Evolutionary conservation across 202 grass and related monocot genomes (phyloP).

Genomic region (Carex arenaria): DNA sequence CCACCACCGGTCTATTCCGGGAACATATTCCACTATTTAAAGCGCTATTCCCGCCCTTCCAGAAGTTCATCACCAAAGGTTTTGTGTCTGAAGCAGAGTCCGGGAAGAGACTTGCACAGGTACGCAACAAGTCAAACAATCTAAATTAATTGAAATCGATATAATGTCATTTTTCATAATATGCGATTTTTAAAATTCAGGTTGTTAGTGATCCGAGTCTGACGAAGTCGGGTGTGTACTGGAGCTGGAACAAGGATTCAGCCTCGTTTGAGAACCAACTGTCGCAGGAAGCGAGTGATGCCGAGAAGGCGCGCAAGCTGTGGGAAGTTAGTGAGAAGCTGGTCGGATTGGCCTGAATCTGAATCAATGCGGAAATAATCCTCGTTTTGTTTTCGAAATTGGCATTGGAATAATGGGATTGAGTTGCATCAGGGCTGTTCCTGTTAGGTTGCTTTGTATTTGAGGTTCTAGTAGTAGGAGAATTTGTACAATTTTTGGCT

Average conservation of each 20-base stretch:
- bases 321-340: constrained; percentile 95
- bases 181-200: constrained; percentile 14
- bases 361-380: not conserved
- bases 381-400: not conserved
- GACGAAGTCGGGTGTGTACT: constrained; percentile 88
- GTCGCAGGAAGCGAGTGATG: constrained; percentile 78
- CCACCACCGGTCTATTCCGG: constrained; percentile 75
- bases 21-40: constrained; percentile 82
- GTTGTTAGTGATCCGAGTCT: constrained; percentile 81
- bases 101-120: constrained; percentile 78
- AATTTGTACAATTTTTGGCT: constrained; percentile 4
- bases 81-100: constrained; percentile 85
- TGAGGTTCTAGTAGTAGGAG: not conserved
- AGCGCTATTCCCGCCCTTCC: constrained; percentile 72
- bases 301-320: constrained; percentile 60
- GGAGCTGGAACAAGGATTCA: constrained; percentile 99
- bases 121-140: not conserved
- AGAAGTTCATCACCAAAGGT: constrained; percentile 76
- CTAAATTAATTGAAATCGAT: not conserved
- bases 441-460: not conserved
- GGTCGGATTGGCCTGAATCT: constrained; percentile 63
- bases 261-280: constrained; percentile 90
- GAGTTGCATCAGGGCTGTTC: constrained; percentile 1
- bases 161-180: not conserved
- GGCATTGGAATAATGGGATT: not conserved